phyloP scores from a whole-genome alignment of 2,329 filamentous ascomycete genomes.

The Ascosphaera aggregata region DNA sequence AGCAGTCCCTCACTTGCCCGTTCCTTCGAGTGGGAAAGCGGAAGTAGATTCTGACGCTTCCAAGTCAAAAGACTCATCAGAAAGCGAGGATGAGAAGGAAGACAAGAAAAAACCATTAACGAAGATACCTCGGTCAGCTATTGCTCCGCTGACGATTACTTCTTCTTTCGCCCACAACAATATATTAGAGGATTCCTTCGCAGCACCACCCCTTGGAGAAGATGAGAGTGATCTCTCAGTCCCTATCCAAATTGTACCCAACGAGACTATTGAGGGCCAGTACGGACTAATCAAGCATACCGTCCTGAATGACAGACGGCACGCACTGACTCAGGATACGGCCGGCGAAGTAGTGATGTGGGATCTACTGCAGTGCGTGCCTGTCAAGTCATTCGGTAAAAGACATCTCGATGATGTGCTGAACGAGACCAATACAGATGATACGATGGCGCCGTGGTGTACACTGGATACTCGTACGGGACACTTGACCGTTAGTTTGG shows the following conservation, averaged over 20 bases:
- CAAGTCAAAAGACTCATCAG: not conserved
- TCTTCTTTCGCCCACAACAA: constrained; percentile 27
- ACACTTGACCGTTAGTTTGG: constrained; percentile 68
- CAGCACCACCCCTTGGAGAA: constrained; percentile 17
- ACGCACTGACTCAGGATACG: constrained; percentile 79
- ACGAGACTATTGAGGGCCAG: constrained; percentile 79
- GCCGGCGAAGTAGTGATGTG: constrained; percentile 86
- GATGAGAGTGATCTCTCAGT: constrained; percentile 27
- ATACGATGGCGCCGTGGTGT: constrained; percentile 90
- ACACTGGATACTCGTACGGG: constrained; percentile 85
- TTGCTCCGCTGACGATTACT: not conserved
- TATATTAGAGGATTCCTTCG: constrained; percentile 23
- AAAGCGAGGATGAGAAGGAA: not conserved
- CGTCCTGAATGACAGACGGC: constrained; percentile 70
- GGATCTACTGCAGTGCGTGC: constrained; percentile 82
- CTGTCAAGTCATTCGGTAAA: constrained; percentile 82
- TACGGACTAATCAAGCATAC: constrained; percentile 88
- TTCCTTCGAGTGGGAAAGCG: not conserved
- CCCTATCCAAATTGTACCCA: constrained; percentile 43
- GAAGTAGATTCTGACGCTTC: not conserved
- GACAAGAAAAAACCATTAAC: not conserved
- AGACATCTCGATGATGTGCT: constrained; percentile 83
- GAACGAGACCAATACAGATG: constrained; percentile 60
- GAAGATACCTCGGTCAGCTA: not conserved
- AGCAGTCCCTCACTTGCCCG: not conserved